phyloP scores from a whole-genome alignment of 2,329 filamentous ascomycete genomes.

The Penicillium polonicum region DNA sequence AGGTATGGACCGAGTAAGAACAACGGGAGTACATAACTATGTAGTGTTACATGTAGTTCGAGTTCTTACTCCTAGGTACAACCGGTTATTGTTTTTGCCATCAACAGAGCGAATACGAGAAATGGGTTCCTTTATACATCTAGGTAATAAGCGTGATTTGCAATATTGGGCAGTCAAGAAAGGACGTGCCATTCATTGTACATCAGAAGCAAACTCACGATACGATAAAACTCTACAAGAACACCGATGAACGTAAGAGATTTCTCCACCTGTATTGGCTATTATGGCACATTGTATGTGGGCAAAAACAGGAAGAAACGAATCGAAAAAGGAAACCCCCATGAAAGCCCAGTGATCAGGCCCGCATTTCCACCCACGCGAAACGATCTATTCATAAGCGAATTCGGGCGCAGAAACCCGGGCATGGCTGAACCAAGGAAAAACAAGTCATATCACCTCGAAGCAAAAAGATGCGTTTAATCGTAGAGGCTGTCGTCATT shows the following conservation, averaged over 20 bases:
- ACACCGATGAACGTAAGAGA: constrained; percentile 15
- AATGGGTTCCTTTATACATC: too few species aligned
- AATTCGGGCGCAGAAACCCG: constrained; percentile 16
- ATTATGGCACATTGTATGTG: constrained; percentile 33
- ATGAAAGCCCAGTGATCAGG: constrained; percentile 19
- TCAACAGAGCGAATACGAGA: neutral
- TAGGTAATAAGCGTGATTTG: neutral
- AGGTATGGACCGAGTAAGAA: too few species aligned
- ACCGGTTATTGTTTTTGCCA: neutral
- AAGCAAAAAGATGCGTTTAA: constrained; percentile 53
- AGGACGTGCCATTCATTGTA: neutral
- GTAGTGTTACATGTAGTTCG: too few species aligned
- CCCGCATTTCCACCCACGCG: constrained; percentile 17
- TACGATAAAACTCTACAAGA: neutral
- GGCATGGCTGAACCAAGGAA: constrained; percentile 18
- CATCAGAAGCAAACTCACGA: neutral
- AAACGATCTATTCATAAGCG: constrained; percentile 21
- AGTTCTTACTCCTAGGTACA: neutral
- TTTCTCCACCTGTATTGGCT: constrained; percentile 23
- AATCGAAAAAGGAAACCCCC: constrained; percentile 16
- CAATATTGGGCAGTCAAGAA: neutral
- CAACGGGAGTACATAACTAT: too few species aligned
- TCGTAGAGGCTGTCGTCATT: constrained; percentile 98
- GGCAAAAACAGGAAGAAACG: constrained; percentile 24
- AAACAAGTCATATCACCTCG: constrained; percentile 21